These are phyloP conservation scores for Calycina herbarum DNA, from an alignment of 2,329 filamentous ascomycete genomes.

Conservation along the genomic window DNA sequence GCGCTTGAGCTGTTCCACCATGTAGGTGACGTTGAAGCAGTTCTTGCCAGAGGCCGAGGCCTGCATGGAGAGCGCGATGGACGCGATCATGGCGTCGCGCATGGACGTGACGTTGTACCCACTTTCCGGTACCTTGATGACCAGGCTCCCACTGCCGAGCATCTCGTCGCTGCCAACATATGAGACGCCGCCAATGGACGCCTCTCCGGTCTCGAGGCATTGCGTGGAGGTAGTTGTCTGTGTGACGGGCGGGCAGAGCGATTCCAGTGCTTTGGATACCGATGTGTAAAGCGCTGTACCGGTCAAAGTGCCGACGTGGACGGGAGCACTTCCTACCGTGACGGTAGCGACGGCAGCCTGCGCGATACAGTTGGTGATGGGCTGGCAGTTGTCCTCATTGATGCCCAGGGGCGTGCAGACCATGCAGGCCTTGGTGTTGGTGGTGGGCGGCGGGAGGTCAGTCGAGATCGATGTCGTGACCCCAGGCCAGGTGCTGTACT, in stretches of 20 bases:
- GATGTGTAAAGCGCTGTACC: slow-evolving; percentile 17
- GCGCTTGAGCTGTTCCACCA: not conserved
- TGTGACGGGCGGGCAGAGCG: slow-evolving; percentile 17
- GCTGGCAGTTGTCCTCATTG: slow-evolving; percentile 13
- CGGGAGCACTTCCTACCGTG: slow-evolving; percentile 12
- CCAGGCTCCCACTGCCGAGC: not conserved
- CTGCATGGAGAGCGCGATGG: slow-evolving; percentile 11
- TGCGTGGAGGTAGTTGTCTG: slow-evolving; percentile 16
- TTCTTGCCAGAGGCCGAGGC: slow-evolving; percentile 15
- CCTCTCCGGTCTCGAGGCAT: slow-evolving; percentile 8
- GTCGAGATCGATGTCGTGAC: slow-evolving; percentile 11
- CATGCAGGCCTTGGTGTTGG: slow-evolving; percentile 10
- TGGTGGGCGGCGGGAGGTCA: slow-evolving; percentile 10
- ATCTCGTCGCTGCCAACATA: slow-evolving; percentile 2
- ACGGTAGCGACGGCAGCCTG: slow-evolving; percentile 12
- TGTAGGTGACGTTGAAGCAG: slow-evolving; percentile 12
- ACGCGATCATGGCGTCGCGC: slow-evolving; percentile 18
- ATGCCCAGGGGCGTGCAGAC: slow-evolving; percentile 13
- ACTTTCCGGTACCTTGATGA: slow-evolving; percentile 8
- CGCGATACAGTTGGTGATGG: slow-evolving; percentile 13
- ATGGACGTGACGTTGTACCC: slow-evolving; percentile 5
- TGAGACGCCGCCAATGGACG: slow-evolving; percentile 1
- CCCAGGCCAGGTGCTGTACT: slow-evolving; percentile 13
- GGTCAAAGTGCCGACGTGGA: slow-evolving; percentile 16
- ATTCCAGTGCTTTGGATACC: slow-evolving; percentile 16